Evolutionary conservation across 108 stramenopile genomes (phyloP).

Genomic region (Schizochytrium sp.): DNA sequence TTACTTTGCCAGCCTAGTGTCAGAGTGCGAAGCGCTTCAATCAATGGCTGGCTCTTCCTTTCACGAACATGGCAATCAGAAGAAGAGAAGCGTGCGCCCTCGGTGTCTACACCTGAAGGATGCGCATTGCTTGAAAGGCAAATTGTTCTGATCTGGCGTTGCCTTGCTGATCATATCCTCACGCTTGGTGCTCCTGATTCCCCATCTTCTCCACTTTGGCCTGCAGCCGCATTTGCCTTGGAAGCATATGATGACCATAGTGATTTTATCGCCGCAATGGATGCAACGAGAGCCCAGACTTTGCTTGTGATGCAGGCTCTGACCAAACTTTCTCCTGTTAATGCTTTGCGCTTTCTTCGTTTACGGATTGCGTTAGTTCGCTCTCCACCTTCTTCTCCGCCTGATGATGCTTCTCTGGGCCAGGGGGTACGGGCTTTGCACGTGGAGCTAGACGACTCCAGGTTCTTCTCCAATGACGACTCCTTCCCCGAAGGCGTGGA

Average conservation of each 20-base stretch:
- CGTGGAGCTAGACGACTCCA: not conserved
- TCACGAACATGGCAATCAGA: not conserved
- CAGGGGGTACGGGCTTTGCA: not conserved
- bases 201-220: not conserved
- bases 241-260: constrained; percentile 25
- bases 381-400: not conserved
- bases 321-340: not conserved
- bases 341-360: not conserved
- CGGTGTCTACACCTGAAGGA: not conserved
- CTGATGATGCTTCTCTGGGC: not conserved
- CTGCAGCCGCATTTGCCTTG: constrained; percentile 28
- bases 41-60: not conserved
- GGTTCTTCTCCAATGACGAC: not conserved
- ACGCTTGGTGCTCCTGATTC: not conserved
- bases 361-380: not conserved
- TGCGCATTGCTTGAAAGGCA: not conserved
- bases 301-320: constrained; percentile 16
- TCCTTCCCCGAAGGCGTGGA: not conserved
- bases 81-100: not conserved
- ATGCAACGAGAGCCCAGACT: not conserved
- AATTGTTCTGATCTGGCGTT: not conserved
- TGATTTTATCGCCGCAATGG: not conserved
- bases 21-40: not conserved
- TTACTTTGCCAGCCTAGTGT: constrained; percentile 43
- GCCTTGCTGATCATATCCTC: constrained; percentile 50